Evolutionary conservation across 2,329 filamentous ascomycete genomes (phyloP), one percentile per base, ranked within the genome.

Genomic region (Beauveria australis): DNA sequence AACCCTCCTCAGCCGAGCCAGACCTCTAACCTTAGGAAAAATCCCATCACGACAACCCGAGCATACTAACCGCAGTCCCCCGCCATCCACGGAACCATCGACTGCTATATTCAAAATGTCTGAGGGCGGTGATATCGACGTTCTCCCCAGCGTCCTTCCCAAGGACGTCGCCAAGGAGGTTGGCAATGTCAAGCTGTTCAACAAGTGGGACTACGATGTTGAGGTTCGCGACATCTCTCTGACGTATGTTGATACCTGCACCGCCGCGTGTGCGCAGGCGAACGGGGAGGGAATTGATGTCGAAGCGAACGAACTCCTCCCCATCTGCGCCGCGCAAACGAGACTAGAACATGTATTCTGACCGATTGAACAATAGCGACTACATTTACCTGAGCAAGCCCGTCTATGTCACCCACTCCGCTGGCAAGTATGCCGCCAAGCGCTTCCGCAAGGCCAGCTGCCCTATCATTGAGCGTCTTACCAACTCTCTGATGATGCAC

Each of bases 401-500:
- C 74, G 94, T 97, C 85, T 99, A 97, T 85, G 87, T 97, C 81
- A 92, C 94, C 78, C 94, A 99, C 88, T 96, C 92, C 70, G 94
- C 95, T 75, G 94, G 94, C 78, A 91, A 92, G 78, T 99, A 96
- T 87, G 94, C 94, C 77, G 87, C 89, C 82, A 99, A 99, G 92
- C 89, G 95, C 77, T 99, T 99, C 91, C 91, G 94, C 85, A 99
- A 99, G 89, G 94, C 95, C 78, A 95, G 97, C 87, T 99, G 94
- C 91, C 94, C 94, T 75, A 97, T 99, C 88, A 97, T 99, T 78
- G 94, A 99, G 90, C 93, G 94, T 79, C 89, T 99, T 73, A 99
- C 94, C 86, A 99, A 99, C 90, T 97, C 94, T 64, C 89, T 99
- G 79, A 99, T 99, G 95, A 97, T 97, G 93, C 96, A 99, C 89